These are phyloP conservation scores for Neodidymelliopsis sp. DNA, from an alignment of 2,329 filamentous ascomycete species.

Conservation along the genomic window DNA sequence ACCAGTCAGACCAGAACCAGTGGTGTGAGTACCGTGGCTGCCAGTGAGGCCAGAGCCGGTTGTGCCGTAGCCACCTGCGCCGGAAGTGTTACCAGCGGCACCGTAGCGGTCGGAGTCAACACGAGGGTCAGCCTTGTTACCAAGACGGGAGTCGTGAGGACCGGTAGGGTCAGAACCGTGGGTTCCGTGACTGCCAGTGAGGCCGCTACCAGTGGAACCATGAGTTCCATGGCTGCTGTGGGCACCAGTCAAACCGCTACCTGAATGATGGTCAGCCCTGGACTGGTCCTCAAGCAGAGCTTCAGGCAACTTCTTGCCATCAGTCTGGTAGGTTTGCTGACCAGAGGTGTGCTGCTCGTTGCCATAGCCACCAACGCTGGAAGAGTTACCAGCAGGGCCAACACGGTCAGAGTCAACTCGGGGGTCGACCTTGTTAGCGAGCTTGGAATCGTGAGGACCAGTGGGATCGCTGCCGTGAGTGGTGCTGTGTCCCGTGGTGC, in stretches of 20 bases:
- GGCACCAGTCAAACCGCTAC: conserved; percentile 15
- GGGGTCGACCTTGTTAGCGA: conserved; percentile 28
- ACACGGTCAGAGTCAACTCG: conserved; percentile 32
- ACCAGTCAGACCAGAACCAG: conserved; percentile 15
- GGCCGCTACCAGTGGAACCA: conserved; percentile 22
- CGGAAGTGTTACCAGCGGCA: conserved; percentile 32
- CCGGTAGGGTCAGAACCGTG: conserved; percentile 29
- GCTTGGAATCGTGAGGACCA: conserved; percentile 26
- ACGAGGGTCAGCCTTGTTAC: conserved; percentile 30
- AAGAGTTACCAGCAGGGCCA: conserved; percentile 25
- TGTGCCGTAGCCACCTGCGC: conserved; percentile 16
- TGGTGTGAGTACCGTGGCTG: conserved; percentile 10
- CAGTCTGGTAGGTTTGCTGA: conserved; percentile 18
- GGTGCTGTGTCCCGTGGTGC: conserved; percentile 13
- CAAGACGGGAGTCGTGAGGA: conserved; percentile 22
- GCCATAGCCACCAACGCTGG: conserved; percentile 15
- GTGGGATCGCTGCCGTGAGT: conserved; percentile 22
- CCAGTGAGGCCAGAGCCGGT: conserved; percentile 21
- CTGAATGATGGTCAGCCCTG: conserved; percentile 19
- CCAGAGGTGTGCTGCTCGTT: conserved; percentile 17
- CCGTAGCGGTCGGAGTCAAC: conserved; percentile 41
- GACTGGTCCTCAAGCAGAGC: conserved; percentile 17
- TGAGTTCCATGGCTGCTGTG: conserved; percentile 22
- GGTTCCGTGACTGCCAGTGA: conserved; percentile 9
- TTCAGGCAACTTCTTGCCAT: conserved; percentile 17